Evolutionary conservation across 2,329 filamentous ascomycete species (phyloP), one percentile per base, ranked within the genome.

Genomic region (Neopestalotiopsis rosae): DNA sequence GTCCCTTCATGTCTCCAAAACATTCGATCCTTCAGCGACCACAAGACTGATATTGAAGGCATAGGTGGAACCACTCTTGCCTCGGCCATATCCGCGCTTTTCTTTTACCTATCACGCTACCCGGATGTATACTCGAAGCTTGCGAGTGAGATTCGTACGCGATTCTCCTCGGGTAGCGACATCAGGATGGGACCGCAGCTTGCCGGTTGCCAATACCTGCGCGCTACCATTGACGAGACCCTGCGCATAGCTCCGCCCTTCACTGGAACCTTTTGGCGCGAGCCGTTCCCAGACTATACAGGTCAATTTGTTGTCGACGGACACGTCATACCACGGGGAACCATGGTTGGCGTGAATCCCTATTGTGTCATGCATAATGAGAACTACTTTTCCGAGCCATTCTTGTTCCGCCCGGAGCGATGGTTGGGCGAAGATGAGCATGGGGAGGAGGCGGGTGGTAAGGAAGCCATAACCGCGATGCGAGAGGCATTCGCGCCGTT

Each of bases 161-260:
- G 72, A 1, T 85, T 86, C 69, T 72, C 71, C 0, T 75, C 77
- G 6, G 68, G 69, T 20, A 71, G 69, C 2, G 72, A 77, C 1
- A 81, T 81, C 42, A 63, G 66, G 2, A 66, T 69, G 38, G 79
- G 79, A 4, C 58, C 75, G 2, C 69, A 74, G 9, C 73, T 86
- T 5, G 72, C 77, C 45, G 71, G 68, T 12, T 83, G 79, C 70
- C 68, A 65, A 0, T 87, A 85, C 70, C 76, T 87, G 1, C 77
- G 79, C 5, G 85, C 84, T 4, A 80, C 80, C 67, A 79, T 87
- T 52, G 80, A 86, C 61, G 85, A 87, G 72, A 76, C 81, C 0
- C 76, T 87, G 67, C 80, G 85, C 14, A 74, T 85, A 62, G 81
- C 81, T 4, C 83, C 85, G 4, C 80, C 83, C 0, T 80, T 82